phyloP scores from a whole-genome alignment of 2,329 filamentous ascomycete genomes.

The Emmonsiellopsis sp. region DNA sequence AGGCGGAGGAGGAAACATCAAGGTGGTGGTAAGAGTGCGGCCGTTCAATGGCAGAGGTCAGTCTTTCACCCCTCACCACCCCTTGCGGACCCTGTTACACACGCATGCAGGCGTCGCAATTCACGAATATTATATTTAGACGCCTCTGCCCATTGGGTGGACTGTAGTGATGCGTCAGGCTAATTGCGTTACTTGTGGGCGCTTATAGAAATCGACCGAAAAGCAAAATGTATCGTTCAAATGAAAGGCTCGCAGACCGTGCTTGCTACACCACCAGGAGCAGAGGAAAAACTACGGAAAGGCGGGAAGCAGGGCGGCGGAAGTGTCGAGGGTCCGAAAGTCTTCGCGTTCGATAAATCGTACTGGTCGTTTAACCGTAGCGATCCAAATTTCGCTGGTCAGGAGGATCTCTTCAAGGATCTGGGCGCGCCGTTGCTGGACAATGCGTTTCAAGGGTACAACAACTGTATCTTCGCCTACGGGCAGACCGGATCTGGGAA shows the following conservation, averaged over 20 bases:
- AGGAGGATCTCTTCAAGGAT: slow-evolving; percentile 80
- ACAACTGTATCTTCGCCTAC: slow-evolving; percentile 99
- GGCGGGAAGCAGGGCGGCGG: slow-evolving; percentile 35
- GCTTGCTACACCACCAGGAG: slow-evolving; percentile 61
- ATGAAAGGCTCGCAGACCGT: slow-evolving; percentile 93
- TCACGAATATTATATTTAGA: not conserved
- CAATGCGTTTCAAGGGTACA: slow-evolving; percentile 97
- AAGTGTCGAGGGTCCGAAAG: slow-evolving; percentile 60
- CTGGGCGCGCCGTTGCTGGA: slow-evolving; percentile 83
- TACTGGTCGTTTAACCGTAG: slow-evolving; percentile 95
- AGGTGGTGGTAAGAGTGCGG: slow-evolving; percentile 94
- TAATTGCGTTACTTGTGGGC: not conserved
- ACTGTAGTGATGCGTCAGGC: not conserved
- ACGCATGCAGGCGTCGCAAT: not conserved
- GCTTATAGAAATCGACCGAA: slow-evolving; percentile 69
- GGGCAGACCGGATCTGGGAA: slow-evolving; percentile 98
- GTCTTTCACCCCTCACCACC: slow-evolving; percentile 7
- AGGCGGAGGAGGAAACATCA: slow-evolving; percentile 88
- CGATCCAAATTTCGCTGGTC: slow-evolving; percentile 75
- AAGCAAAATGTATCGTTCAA: slow-evolving; percentile 91
- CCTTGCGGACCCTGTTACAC: not conserved
- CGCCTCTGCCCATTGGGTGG: not conserved
- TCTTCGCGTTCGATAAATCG: slow-evolving; percentile 91
- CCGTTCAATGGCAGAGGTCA: slow-evolving; percentile 93
- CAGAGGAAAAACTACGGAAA: slow-evolving; percentile 31